Base-by-base conservation (phyloP, 1,284 basidiomycete species). In the Golubevia pallescens region DNA sequence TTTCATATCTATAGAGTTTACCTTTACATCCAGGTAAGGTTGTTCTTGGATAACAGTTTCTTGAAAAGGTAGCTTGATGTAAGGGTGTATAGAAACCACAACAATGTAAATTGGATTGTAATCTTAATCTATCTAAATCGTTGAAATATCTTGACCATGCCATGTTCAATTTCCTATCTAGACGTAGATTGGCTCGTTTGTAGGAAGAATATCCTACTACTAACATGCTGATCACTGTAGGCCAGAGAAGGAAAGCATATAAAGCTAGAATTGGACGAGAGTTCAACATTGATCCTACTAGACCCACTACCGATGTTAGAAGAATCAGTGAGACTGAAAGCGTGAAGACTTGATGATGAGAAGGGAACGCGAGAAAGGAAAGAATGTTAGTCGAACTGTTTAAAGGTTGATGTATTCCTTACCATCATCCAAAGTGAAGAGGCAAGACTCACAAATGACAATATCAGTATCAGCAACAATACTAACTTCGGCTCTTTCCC, bases 221-320 rank as follows among this genome's bases (percentile, higher is more conserved):
- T 57, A 85, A 77, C 51, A 85, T 69, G 19, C 77, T 74, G 16
- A 81, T 65, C 14, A 86, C 70, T 21, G 72, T 71, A 0, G 85
- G 83, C 85, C 85, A 86, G 2, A 86, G 71, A 5, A 86, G 69
- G 61, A 86, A 72, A 60, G 80, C 74, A 70, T 86, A 86, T 56
- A 86, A 75, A 3, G 85, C 75, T 57, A 86, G 69, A 48, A 85
- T 83, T 1, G 82, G 83, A n/a, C 83, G 77, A 8, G 75, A 80
- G 66, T 84, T 81, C 48, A 86, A 78, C 10, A 86, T 57, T 0
- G 75, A 65, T 2, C 84, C 83, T 1, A 75, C 77, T 14, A 85
- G 62, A 34, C 83, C 85, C 14, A 83, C 69, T 10, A 85, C 61
- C 3, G 74, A 63, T 2, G 67, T 65, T 19, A 68, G 24, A 21